Evolutionary conservation across 2,329 filamentous ascomycete genomes (phyloP).

Genomic region (Scleromitrula shiraiana): DNA sequence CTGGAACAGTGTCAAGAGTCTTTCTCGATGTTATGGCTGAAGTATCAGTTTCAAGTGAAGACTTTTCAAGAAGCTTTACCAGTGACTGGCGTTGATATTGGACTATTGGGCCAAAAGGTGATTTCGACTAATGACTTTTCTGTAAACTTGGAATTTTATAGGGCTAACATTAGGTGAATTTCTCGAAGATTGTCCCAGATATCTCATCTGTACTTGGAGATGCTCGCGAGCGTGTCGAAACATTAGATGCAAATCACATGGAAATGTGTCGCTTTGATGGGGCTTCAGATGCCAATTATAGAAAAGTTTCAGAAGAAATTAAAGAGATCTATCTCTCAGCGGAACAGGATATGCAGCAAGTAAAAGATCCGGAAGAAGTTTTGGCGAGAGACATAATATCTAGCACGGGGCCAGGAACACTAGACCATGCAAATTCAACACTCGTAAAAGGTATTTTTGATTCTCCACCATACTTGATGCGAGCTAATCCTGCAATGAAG

Average conservation of each 20-base stretch:
- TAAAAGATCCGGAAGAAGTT: background rate
- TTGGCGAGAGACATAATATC: background rate
- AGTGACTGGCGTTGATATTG: background rate
- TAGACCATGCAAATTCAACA: background rate
- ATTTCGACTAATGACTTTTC: background rate
- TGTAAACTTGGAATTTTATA: background rate
- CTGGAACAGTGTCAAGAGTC: slow-evolving; percentile 14
- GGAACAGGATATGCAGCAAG: background rate
- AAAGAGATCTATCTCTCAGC: background rate
- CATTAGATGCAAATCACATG: slow-evolving; percentile 33
- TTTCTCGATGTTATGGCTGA: slow-evolving; percentile 10
- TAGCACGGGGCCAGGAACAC: background rate
- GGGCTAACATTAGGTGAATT: background rate
- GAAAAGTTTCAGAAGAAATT: slow-evolving; percentile 8
- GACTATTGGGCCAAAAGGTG: slow-evolving; percentile 6
- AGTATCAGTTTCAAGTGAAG: slow-evolving; percentile 10
- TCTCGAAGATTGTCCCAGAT: slow-evolving; percentile 7
- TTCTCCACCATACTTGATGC: too few relatives aligned
- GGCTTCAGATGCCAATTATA: slow-evolving; percentile 23
- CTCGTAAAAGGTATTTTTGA: too few relatives aligned
- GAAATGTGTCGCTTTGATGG: slow-evolving; percentile 35
- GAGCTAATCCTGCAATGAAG: background rate
- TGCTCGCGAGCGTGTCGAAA: slow-evolving; percentile 27
- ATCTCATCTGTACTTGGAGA: slow-evolving; percentile 24
- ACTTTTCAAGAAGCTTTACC: slow-evolving; percentile 15